Evolutionary conservation across 768 basidiomycete genomes (phyloP), one percentile per base, ranked within the genome.

Genomic region (Tephrocybe sp.): DNA sequence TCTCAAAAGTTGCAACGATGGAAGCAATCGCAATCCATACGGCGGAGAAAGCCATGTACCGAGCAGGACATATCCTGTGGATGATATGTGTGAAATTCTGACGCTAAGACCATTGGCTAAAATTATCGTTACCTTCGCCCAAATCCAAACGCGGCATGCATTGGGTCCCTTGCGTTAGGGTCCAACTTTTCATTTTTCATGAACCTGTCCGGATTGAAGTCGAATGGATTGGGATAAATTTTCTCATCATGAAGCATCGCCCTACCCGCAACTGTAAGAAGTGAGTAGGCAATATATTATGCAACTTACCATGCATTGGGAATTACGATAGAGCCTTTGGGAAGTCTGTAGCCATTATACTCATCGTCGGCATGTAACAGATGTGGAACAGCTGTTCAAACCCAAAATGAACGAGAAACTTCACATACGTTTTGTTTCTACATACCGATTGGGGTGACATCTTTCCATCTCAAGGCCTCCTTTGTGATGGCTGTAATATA

Each of bases 161-260:
- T 21, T 14, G 61, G 61, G 37, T 63, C 62, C 25, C 53, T 50
- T 17, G 63, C 56, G 10, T 45, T 45, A 34, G 48, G 25, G 18
- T 62, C 39, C 25, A 57, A 24, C 34, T 62, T 56, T 2, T 55
- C 26, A 50, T 65, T 45, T 58, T 74, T 57, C 61, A 69, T 39
- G 54, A 71, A 76, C 4, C 75, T 59, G 10, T 71, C 74, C 2
- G 74, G 74, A n/a, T 61, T 58, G 60, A 74, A 75, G 9, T 17
- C 32, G 1, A 58, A 48, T 7, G 73, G 68, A 3, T 71, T 58
- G 4, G 68, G 65, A 49, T 73, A 75, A 17, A 58, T 57, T 10
- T 53, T 45, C 44, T 65, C 63, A 20, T 76, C 59, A 44, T 64
- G 65, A 5, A 67, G 56, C 25, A 75, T 68, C 4, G 65, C 65